These are phyloP conservation scores for Phialocephala sp. DNA, from an alignment of 2,329 filamentous ascomycete species.

Conservation along the genomic window DNA sequence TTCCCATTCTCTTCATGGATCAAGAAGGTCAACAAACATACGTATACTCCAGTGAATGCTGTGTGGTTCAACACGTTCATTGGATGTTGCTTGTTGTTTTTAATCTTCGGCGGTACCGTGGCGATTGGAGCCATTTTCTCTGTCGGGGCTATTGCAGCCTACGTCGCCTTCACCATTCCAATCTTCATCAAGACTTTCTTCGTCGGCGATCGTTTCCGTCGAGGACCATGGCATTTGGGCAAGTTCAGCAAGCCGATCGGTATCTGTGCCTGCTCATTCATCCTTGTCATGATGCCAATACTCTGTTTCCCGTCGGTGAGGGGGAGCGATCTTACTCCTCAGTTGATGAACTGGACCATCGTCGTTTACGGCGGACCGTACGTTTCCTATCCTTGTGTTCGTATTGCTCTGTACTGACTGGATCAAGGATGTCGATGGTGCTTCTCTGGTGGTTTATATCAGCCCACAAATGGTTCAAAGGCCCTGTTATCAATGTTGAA, in stretches of 20 bases:
- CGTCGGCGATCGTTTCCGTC: conserved; percentile 65
- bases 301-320: conserved; percentile 64
- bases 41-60: conserved; percentile 69
- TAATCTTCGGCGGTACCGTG: conserved; percentile 65
- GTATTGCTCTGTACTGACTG: conserved; percentile 20
- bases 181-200: conserved; percentile 63
- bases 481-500: conserved; percentile 67
- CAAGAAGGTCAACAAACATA: conserved; percentile 62
- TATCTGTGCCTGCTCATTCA: conserved; percentile 59
- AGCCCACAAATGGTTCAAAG: conserved; percentile 70
- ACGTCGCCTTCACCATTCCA: conserved; percentile 61
- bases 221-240: conserved; percentile 70
- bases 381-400: conserved; percentile 20
- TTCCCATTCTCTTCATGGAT: conserved; percentile 65
- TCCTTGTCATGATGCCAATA: conserved; percentile 69
- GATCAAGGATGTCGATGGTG: conserved; percentile 55
- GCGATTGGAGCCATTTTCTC: conserved; percentile 70
- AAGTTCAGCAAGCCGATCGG: conserved; percentile 62
- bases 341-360: conserved; percentile 68
- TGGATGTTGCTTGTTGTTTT: conserved; percentile 62
- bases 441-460: conserved; percentile 65
- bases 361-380: conserved; percentile 64
- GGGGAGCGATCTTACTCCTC: conserved; percentile 55
- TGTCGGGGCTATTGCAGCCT: conserved; percentile 70
- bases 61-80: conserved; percentile 67